Evolutionary conservation across 2,329 filamentous ascomycete genomes (phyloP).

Genomic region (Aspergillus tamarii): DNA sequence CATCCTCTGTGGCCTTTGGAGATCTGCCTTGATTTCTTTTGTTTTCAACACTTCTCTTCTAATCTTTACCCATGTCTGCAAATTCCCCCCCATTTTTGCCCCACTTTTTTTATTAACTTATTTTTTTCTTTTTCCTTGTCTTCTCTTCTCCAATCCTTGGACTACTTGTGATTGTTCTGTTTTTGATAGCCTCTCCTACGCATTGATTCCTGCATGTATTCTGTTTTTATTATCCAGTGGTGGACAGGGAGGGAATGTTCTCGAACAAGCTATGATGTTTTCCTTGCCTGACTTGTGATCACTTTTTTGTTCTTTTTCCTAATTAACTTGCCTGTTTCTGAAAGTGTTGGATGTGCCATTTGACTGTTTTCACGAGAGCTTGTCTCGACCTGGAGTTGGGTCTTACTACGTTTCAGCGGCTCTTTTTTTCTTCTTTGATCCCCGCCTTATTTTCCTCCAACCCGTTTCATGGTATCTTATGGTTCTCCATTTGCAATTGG

Average conservation of each 20-base stretch:
- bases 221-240: slow-evolving; percentile 23
- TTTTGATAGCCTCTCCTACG: slow-evolving; percentile 24
- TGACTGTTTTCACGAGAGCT: slow-evolving; percentile 25
- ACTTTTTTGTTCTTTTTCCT: slow-evolving; percentile 18
- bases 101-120: slow-evolving; percentile 30
- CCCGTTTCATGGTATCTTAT: slow-evolving; percentile 11
- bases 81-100: slow-evolving; percentile 33
- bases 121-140: slow-evolving; percentile 20
- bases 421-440: slow-evolving; percentile 10
- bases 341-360: slow-evolving; percentile 23
- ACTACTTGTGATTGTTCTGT: slow-evolving; percentile 23
- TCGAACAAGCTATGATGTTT: slow-evolving; percentile 32
- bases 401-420: slow-evolving; percentile 18
- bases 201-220: slow-evolving; percentile 30
- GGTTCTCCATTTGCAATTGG: slow-evolving; percentile 9
- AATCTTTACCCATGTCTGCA: slow-evolving; percentile 9
- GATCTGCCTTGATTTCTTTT: neutral
- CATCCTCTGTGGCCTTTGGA: neutral
- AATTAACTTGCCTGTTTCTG: slow-evolving; percentile 22
- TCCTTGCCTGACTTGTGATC: slow-evolving; percentile 24
- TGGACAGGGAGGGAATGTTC: slow-evolving; percentile 30
- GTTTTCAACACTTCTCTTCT: slow-evolving; percentile 1
- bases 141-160: slow-evolving; percentile 24
- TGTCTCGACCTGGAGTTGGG: slow-evolving; percentile 21
- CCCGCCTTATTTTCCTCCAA: neutral